These are phyloP conservation scores for Mycena polygramma DNA, from an alignment of 768 basidiomycete species.

Conservation along the genomic window DNA sequence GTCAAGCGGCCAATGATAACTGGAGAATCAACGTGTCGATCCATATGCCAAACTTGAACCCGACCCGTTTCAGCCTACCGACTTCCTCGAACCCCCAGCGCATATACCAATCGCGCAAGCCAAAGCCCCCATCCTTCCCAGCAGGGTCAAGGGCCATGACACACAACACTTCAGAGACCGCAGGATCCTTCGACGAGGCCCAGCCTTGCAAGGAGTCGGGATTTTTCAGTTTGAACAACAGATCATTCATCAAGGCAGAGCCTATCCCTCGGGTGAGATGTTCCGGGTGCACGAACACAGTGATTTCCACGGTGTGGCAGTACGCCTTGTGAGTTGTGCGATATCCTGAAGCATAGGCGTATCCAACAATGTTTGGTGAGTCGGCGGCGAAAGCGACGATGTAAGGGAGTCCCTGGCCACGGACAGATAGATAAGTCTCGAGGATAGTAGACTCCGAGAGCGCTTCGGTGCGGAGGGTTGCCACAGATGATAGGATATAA, in stretches of 20 bases:
- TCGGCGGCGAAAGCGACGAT: conserved; percentile 22
- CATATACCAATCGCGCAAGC: conserved; percentile 40
- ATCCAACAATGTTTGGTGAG: conserved; percentile 33
- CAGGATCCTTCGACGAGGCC: background rate
- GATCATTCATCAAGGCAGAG: conserved; percentile 30
- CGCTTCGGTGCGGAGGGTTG: conserved; percentile 39
- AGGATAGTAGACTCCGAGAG: conserved; percentile 23
- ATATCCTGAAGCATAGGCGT: conserved; percentile 37
- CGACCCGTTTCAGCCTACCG: conserved; percentile 39
- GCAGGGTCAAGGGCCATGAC: conserved; percentile 40
- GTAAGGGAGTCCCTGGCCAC: conserved; percentile 17
- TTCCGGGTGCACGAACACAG: conserved; percentile 38
- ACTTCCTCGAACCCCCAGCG: conserved; percentile 41
- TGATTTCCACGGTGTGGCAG: conserved; percentile 41
- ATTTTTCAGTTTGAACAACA: conserved; percentile 10
- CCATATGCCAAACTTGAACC: conserved; percentile 42
- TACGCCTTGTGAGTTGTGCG: conserved; percentile 39
- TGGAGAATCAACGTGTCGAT: conserved; percentile 40
- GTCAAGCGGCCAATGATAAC: conserved; percentile 24
- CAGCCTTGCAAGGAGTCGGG: background rate
- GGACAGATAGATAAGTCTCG: conserved; percentile 14
- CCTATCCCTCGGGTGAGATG: conserved; percentile 33
- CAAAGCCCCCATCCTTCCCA: conserved; percentile 32
- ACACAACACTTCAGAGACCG: conserved; percentile 30
- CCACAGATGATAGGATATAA: conserved; percentile 37